Base-by-base conservation (phyloP, 2,329 filamentous ascomycete genomes). In the Alternaria viburni region DNA sequence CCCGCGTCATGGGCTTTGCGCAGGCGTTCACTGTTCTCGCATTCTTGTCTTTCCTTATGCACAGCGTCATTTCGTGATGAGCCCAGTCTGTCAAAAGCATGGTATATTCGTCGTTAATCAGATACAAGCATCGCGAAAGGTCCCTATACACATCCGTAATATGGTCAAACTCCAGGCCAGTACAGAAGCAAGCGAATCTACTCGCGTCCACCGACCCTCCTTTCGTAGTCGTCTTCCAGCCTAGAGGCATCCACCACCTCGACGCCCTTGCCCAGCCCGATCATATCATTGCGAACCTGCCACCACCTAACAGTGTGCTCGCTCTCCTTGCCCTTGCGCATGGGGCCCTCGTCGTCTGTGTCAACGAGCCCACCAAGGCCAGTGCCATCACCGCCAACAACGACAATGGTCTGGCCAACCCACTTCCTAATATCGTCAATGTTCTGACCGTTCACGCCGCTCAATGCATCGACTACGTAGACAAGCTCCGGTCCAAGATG, bases 401-500 rank as follows among this genome's bases (percentile, higher is more conserved):
- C 87, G 5, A 90, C 83, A 13, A 88, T 81, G 1, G 87, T 86
- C 68, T 89, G 86, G 19, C 87, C 84, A 8, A 90, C 88, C 88
- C 88, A 90, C 28, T 84, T 83, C 57, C 73, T 74, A 13, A 90
- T 79, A 59, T 91, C 91, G 19, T 88, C 89, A 25, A 97, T 89
- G 26, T 89, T 85, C 63, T 88, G 87, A 26, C 95, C 95, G 43
- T 91, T 87, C 3, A 88, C 83, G 7, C 95, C 95, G 47, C 91
- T 88, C 25, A 97, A 86, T 3, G 91, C 93, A 74, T 96, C 93
- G 74, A 96, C 92, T 11, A 97, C 86, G 76, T 98, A 98, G 32
- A 97, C 88, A 25, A 95, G 84, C 62, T 97, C 92, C 0, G 95
- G 95, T 41, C 90, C 88, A 7, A 98, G 84, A 77, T 97, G 93